A percentile compares a stretch with the other conserved stretches of the same genome.
These are phyloP conservation scores for Evernia prunastri DNA, from an alignment of 495 filamentous ascomycete species.

Conservation along the genomic window DNA sequence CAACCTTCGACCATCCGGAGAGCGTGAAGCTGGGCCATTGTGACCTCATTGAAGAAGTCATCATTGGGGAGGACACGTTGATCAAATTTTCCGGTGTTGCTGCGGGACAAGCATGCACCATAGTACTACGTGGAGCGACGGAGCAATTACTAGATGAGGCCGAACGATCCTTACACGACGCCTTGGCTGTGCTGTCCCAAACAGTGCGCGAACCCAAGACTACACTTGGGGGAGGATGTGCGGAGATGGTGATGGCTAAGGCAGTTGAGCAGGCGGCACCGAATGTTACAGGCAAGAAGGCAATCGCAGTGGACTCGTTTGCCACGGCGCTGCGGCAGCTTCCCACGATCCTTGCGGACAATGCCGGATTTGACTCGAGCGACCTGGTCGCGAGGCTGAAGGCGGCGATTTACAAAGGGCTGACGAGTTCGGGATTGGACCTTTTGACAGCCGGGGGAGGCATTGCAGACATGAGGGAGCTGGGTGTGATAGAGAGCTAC, in stretches of 20 bases:
- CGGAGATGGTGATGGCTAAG: conserved; percentile 98
- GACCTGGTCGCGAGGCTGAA: conserved; percentile 88
- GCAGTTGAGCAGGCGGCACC: conserved; percentile 92
- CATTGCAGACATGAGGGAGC: conserved; percentile 91
- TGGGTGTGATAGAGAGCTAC: conserved; percentile 97
- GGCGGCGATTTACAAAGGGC: conserved; percentile 87
- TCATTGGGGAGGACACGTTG: conserved; percentile 93
- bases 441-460: conserved; percentile 84
- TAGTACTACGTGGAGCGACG: conserved; percentile 92
- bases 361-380: conserved; percentile 90
- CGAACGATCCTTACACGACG: conserved; percentile 92
- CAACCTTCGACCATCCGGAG: conserved; percentile 96
- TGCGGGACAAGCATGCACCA: conserved; percentile 90
- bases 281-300: conserved; percentile 93
- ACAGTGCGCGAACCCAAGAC: conserved; percentile 91
- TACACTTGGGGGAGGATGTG: conserved; percentile 90
- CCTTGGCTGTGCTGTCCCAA: conserved; percentile 92
- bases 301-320: conserved; percentile 85
- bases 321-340: conserved; percentile 83
- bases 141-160: conserved; percentile 96
- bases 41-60: conserved; percentile 94
- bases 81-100: conserved; percentile 97
- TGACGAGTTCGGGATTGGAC: conserved; percentile 87
- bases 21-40: conserved; percentile 92
- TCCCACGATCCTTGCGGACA: conserved; percentile 94